Conservation (phyloP, 352 stramenopile genomes). For the Phytophthora pluvialis region DNA sequence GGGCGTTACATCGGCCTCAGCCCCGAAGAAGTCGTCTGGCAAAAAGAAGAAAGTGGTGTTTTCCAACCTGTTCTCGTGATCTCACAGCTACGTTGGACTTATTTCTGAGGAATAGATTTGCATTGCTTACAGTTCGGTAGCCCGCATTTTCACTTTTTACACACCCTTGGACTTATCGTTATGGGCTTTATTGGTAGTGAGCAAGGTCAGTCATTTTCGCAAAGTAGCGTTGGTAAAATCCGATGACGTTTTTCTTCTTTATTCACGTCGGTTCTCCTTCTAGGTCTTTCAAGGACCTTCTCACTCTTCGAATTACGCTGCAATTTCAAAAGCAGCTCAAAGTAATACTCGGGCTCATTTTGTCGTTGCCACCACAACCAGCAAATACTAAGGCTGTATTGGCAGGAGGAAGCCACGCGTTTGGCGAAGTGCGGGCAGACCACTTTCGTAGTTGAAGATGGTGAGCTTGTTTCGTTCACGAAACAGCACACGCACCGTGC, state of each 20-base stretch:
- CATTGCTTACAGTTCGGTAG: constrained; percentile 6
- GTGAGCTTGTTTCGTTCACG: background rate
- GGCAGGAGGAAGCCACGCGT: too few relatives aligned
- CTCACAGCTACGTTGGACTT: background rate
- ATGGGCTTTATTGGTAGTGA: too few relatives aligned
- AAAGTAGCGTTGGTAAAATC: too few relatives aligned
- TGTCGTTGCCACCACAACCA: background rate
- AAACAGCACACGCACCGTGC: background rate
- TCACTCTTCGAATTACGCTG: too few relatives aligned
- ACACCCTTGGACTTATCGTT: too few relatives aligned
- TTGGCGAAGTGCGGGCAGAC: too few relatives aligned
- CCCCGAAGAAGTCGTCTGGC: constrained; percentile 30
- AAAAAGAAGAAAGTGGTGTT: constrained; percentile 89
- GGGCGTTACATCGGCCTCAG: background rate
- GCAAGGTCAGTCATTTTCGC: too few relatives aligned
- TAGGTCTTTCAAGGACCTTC: too few relatives aligned
- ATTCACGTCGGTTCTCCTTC: too few relatives aligned
- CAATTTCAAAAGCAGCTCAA: too few relatives aligned
- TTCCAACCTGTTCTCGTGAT: constrained; percentile 72
- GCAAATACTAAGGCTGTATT: background rate
- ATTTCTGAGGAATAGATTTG: constrained; percentile 31
- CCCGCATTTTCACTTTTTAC: too few relatives aligned
- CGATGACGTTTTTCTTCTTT: too few relatives aligned
- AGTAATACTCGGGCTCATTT: background rate
- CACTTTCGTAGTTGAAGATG: background rate